Evolutionary conservation across 257 asterid species (phyloP).

Genomic region (Parsonsia alboflavescens): DNA sequence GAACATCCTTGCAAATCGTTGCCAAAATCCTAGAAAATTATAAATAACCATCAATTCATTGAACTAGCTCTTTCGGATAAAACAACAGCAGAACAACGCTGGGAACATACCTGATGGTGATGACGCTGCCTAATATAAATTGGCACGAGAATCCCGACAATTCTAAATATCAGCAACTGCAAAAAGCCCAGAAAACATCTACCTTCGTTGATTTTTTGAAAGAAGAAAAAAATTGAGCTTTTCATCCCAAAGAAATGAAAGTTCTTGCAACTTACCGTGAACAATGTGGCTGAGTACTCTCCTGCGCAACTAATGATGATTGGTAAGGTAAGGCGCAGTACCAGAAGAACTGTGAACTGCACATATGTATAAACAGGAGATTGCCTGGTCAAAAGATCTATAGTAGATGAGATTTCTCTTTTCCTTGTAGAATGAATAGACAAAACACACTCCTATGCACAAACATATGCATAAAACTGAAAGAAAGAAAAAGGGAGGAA

Average conservation of each 20-base stretch:
- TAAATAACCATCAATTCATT: too few species aligned
- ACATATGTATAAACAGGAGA: constrained; percentile 12
- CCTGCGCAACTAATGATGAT: constrained; percentile 20
- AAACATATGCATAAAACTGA: not conserved
- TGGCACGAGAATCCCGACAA: constrained; percentile 51
- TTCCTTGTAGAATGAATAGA: too few species aligned
- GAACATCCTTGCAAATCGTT: constrained; percentile 14
- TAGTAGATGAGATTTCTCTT: not conserved
- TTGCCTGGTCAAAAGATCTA: not conserved
- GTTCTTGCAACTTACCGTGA: constrained; percentile 17
- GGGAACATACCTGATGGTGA: constrained; percentile 46
- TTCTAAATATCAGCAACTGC: constrained; percentile 51
- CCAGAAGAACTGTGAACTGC: constrained; percentile 66
- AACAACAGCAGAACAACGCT: too few species aligned
- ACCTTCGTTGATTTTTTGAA: not conserved
- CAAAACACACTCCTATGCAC: not conserved
- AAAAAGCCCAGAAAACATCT: constrained; percentile 3
- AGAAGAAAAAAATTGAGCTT: too few species aligned
- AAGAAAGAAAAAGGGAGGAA: constrained; percentile 5
- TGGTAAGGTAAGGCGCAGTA: constrained; percentile 31
- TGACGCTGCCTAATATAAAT: constrained; percentile 48
- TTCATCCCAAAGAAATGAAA: not conserved
- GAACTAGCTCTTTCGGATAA: not conserved
- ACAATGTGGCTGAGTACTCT: constrained; percentile 13
- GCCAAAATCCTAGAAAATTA: constrained; percentile 23